Evolutionary conservation across 495 filamentous ascomycete species (phyloP), one percentile per base, ranked within the genome.

Genomic region (Annulohypoxylon moriforme): DNA sequence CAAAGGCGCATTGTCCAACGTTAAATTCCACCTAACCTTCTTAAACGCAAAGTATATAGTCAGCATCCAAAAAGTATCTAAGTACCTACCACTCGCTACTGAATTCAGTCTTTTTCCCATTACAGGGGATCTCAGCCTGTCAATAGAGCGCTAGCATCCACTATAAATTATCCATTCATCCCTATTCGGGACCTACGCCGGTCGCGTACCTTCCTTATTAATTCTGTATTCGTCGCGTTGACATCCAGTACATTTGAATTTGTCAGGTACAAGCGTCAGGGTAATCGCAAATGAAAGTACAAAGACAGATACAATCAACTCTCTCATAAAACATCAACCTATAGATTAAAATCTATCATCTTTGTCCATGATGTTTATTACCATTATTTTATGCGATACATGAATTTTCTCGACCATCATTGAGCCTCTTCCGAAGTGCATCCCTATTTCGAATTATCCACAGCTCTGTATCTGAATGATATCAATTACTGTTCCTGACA

Each of bases 71-170:
- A 4, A 44, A 4, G 40, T 52, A 52, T 24, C 47, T 7, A 29
- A 7, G 22, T 52, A 52, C 47, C 47, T 52, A n/a, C 47, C 24
- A 52, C 16, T 52, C 47, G 47, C 47, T 52, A 29, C 20, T 52
- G 20, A 20, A 24, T 52, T 29, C 20, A 25, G 46, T 25, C 46
- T 24, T 24, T 24, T 49, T 25, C 22, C 46, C 13, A n/a, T 25
- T 49, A n/a, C 24, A 52, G 24, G 47, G 40, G 40, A 44, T 20
- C 4, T 44, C 40, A 20, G 20, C 40, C 40, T 29, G 24, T 29
- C 24, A 52, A 52, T 14, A 7, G 13, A 29, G 4, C 47, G 47
- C 22, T 52, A 27, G 46, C 46, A 49, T 25, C 46, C 46, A 25
- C 46, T 49, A 20, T 49, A 49, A 49, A 49, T 49, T 10, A 3